Evolutionary conservation across 768 basidiomycete genomes (phyloP).

Genomic region (Macrolepiota albuminosa): DNA sequence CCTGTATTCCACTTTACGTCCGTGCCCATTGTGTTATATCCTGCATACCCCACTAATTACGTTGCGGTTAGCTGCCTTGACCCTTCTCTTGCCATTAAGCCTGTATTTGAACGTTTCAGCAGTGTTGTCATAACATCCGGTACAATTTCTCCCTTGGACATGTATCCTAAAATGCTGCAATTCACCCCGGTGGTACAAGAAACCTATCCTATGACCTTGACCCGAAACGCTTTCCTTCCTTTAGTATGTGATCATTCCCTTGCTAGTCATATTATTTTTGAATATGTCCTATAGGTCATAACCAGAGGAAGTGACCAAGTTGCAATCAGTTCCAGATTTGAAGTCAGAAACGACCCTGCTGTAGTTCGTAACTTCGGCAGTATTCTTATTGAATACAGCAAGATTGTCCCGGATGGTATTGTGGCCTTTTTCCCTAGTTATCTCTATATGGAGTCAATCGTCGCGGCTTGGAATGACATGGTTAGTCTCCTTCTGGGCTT

Average conservation of each 20-base stretch:
- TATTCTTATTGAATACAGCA: constrained; percentile 96
- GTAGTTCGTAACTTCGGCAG: constrained; percentile 99
- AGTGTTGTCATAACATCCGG: constrained; percentile 98
- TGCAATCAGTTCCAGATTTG: constrained; percentile 96
- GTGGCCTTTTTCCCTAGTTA: constrained; percentile 99
- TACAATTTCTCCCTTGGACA: constrained; percentile 96
- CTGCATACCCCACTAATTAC: constrained; percentile 10
- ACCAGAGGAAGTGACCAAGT: constrained; percentile 98
- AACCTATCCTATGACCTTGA: constrained; percentile 96
- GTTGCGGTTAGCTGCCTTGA: constrained; percentile 75
- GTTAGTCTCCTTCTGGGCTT: constrained; percentile 39
- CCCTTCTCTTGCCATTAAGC: constrained; percentile 95
- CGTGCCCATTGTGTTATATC: constrained; percentile 14
- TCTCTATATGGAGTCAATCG: constrained; percentile 99
- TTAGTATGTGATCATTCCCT: constrained; percentile 48
- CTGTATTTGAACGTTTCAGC: constrained; percentile 97
- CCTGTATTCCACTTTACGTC: constrained; percentile 98
- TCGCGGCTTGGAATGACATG: constrained; percentile 99
- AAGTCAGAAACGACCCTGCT: constrained; percentile 98
- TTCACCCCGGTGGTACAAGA: constrained; percentile 97
- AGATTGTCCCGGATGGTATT: constrained; percentile 96
- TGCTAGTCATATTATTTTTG: background rate
- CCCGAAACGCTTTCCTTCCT: constrained; percentile 93
- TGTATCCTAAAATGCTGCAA: constrained; percentile 99
- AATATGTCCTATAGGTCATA: constrained; percentile 61